A percentile compares a stretch with the other conserved stretches of the same genome.
Evolutionary conservation across 176 grass and related monocot species (phyloP).

Genomic region (Oryza coarctata): DNA sequence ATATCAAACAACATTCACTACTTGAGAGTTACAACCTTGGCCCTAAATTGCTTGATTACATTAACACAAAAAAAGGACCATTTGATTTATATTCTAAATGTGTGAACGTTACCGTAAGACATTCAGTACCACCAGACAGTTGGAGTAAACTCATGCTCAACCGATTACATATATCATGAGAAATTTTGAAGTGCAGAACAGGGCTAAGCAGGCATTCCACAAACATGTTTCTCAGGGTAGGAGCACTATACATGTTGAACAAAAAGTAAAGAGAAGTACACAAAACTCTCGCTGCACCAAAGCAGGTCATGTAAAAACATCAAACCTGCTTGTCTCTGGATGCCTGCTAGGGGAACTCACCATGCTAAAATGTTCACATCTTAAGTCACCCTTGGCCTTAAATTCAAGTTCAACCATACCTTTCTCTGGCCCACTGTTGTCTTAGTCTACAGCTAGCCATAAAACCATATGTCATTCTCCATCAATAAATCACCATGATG

Average conservation of each 20-base stretch:
- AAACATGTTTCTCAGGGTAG: background rate
- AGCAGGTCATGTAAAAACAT: background rate
- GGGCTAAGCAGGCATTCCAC: background rate
- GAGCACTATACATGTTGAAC: background rate
- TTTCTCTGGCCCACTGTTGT: background rate
- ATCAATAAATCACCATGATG: background rate
- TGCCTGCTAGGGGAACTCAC: constrained; percentile 6
- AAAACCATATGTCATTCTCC: background rate
- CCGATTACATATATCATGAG: background rate
- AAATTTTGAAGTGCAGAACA: background rate
- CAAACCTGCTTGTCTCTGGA: background rate
- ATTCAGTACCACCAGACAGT: background rate
- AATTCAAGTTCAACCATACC: constrained; percentile 4
- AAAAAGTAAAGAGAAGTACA: background rate
- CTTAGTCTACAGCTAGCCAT: constrained; percentile 17
- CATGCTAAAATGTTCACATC: background rate
- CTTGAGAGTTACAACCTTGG: background rate
- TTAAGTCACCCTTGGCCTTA: background rate
- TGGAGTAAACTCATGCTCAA: background rate
- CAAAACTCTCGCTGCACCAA: constrained; percentile 21
- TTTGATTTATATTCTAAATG: background rate
- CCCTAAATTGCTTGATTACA: background rate
- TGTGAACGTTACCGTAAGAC: background rate
- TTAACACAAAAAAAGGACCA: background rate
- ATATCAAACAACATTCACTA: background rate